Conservation (phyloP, 768 basidiomycete species). For the Xerocomellus amylosporus region DNA sequence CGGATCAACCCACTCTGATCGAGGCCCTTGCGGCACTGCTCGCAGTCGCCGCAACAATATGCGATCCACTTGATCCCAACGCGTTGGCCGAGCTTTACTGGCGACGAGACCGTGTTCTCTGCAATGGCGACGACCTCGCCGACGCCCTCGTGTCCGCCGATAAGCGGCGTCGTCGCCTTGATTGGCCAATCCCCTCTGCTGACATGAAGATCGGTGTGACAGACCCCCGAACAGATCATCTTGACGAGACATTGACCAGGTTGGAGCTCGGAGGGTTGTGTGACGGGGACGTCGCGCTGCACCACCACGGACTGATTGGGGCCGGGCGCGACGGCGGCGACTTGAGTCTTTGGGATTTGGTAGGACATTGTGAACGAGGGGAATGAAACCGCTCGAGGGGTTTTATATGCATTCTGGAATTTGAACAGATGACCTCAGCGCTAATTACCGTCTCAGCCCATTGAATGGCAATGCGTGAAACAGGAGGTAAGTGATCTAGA, state of each 20-base stretch:
- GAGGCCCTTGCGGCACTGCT: constrained; percentile 69
- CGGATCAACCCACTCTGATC: constrained; percentile 58
- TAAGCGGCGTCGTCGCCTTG: constrained; percentile 57
- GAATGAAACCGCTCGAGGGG: too few species aligned
- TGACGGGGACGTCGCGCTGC: constrained; percentile 52
- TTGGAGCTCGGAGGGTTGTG: constrained; percentile 49
- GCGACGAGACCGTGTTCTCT: constrained; percentile 51
- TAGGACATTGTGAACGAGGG: constrained; percentile 1
- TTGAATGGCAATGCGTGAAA: too few species aligned
- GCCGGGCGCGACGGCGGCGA: constrained; percentile 39
- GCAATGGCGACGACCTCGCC: constrained; percentile 81
- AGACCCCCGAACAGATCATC: constrained; percentile 77
- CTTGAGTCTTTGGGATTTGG: constrained; percentile 41
- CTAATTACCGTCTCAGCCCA: too few species aligned
- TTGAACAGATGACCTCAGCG: too few species aligned
- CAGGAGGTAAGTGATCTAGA: too few species aligned
- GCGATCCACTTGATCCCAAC: constrained; percentile 86
- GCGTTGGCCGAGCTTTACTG: constrained; percentile 71
- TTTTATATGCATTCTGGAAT: too few species aligned
- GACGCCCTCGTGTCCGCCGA: constrained; percentile 86
- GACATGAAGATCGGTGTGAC: constrained; percentile 82
- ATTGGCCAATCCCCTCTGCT: constrained; percentile 80
- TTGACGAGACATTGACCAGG: constrained; percentile 77
- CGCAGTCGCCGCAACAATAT: constrained; percentile 71
- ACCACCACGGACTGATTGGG: constrained; percentile 33